Percentiles rank a stretch among this genome's conserved stretches.
Conservation (phyloP, 1,284 basidiomycete species). For the Boletus albobrunnescens region DNA sequence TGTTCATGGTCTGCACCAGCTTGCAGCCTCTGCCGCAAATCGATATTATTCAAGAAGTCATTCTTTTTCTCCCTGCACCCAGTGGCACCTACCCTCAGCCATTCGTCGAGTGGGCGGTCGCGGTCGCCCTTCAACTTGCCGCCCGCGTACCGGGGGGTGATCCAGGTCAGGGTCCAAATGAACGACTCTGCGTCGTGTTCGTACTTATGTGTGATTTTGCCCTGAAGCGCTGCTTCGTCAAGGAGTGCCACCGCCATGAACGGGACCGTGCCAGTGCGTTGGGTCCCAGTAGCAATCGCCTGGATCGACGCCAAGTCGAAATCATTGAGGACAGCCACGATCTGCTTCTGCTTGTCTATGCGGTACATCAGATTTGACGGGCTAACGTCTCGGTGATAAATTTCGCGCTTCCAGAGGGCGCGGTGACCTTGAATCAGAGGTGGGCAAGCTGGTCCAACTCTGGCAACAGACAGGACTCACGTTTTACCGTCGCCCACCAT, state of each 20-base stretch:
- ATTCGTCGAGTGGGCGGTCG: neutral
- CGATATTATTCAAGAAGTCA: neutral
- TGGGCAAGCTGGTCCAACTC: neutral
- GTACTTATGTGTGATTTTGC: constrained; percentile 21
- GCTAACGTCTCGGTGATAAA: neutral
- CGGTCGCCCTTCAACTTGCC: too few relatives aligned
- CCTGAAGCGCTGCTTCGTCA: constrained; percentile 4
- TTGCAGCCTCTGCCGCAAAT: neutral
- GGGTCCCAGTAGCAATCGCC: neutral
- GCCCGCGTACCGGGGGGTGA: neutral
- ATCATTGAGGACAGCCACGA: constrained; percentile 30
- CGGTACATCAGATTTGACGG: neutral
- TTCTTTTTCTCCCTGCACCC: neutral
- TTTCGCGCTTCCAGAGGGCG: neutral
- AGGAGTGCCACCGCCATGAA: constrained; percentile 34
- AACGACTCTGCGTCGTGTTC: constrained; percentile 32
- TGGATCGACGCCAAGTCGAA: neutral
- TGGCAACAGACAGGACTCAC: neutral
- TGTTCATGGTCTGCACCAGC: neutral
- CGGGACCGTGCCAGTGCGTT: constrained; percentile 29
- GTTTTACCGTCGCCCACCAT: constrained; percentile 8
- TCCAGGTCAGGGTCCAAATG: neutral
- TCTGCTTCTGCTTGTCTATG: neutral
- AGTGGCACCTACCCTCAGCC: neutral
- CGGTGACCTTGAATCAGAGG: neutral